phyloP scores from a whole-genome alignment of 2,329 filamentous ascomycete genomes.

The Aspergillus clavatus region DNA sequence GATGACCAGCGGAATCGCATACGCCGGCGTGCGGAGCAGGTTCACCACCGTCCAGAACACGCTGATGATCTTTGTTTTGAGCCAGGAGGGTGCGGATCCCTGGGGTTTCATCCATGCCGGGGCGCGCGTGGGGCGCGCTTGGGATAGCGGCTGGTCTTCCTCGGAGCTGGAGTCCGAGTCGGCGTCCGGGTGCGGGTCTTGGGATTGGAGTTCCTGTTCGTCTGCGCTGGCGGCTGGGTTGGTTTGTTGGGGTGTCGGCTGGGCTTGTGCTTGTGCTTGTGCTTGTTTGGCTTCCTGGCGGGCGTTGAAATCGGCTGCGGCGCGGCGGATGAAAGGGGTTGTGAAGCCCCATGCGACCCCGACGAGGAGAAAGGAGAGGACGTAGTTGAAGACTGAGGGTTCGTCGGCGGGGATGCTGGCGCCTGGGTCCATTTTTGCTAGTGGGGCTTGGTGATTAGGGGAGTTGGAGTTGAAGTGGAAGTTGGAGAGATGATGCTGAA shows the following conservation, averaged over 20 bases:
- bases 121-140: not conserved
- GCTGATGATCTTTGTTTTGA: slow-evolving; percentile 59
- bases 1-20: slow-evolving; percentile 76
- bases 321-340: slow-evolving; percentile 84
- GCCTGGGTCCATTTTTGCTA: slow-evolving; percentile 37
- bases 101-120: slow-evolving; percentile 28
- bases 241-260: not conserved
- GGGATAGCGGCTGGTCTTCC: slow-evolving; percentile 4
- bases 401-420: slow-evolving; percentile 19
- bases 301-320: slow-evolving; percentile 69
- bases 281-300: slow-evolving; percentile 38
- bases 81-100: slow-evolving; percentile 46
- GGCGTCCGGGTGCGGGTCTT: not conserved
- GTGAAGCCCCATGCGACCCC: slow-evolving; percentile 91
- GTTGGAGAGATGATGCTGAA: not conserved
- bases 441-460: not conserved
- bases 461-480: not conserved
- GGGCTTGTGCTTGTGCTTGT: slow-evolving; percentile 7
- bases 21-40: slow-evolving; percentile 72
- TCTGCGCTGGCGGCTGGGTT: not conserved
- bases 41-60: slow-evolving; percentile 72
- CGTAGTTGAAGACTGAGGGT: slow-evolving; percentile 64
- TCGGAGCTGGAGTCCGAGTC: no score
- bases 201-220: not conserved
- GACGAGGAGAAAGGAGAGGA: slow-evolving; percentile 84